A percentile compares a stretch with the other conserved stretches of the same genome.
Conservation (phyloP, 2,329 filamentous ascomycete genomes). For the Rutstroemia sp. region DNA sequence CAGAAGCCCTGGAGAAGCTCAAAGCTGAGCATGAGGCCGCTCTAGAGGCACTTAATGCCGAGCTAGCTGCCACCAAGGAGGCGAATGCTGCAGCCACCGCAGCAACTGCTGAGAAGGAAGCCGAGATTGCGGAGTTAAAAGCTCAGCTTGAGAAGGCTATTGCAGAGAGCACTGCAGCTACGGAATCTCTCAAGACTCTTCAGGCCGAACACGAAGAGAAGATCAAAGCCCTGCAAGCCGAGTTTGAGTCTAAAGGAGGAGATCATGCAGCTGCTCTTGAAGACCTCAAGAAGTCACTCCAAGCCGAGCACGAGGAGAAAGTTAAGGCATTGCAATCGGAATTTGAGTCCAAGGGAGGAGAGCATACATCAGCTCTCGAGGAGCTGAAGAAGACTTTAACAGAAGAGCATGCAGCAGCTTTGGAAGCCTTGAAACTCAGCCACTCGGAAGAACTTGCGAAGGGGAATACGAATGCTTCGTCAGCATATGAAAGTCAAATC, state of each 20-base stretch:
- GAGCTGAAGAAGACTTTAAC: constrained; percentile 42
- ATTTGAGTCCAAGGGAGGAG: constrained; percentile 33
- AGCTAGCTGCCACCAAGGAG: constrained; percentile 43
- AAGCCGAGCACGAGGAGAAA: constrained; percentile 43
- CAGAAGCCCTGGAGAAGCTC: constrained; percentile 34
- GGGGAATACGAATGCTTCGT: constrained; percentile 37
- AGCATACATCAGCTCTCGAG: constrained; percentile 32
- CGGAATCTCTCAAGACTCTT: constrained; percentile 30
- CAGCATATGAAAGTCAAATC: constrained; percentile 40
- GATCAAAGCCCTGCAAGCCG: constrained; percentile 43
- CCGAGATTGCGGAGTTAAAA: constrained; percentile 27
- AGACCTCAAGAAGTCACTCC: constrained; percentile 40
- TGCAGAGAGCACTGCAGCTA: constrained; percentile 23
- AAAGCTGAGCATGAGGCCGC: constrained; percentile 28
- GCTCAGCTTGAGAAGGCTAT: constrained; percentile 34
- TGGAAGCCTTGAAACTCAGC: constrained; percentile 45
- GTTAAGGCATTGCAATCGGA: constrained; percentile 44
- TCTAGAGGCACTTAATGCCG: constrained; percentile 27
- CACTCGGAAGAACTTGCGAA: constrained; percentile 43
- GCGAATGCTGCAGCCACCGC: constrained; percentile 29
- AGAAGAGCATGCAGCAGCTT: constrained; percentile 42
- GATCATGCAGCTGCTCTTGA: constrained; percentile 32
- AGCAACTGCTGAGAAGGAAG: constrained; percentile 31
- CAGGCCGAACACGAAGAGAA: constrained; percentile 43
- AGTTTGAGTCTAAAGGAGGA: constrained; percentile 35